These are phyloP conservation scores for Paulinella micropora DNA, from an alignment of 78 protist species.

Conservation along the genomic window DNA sequence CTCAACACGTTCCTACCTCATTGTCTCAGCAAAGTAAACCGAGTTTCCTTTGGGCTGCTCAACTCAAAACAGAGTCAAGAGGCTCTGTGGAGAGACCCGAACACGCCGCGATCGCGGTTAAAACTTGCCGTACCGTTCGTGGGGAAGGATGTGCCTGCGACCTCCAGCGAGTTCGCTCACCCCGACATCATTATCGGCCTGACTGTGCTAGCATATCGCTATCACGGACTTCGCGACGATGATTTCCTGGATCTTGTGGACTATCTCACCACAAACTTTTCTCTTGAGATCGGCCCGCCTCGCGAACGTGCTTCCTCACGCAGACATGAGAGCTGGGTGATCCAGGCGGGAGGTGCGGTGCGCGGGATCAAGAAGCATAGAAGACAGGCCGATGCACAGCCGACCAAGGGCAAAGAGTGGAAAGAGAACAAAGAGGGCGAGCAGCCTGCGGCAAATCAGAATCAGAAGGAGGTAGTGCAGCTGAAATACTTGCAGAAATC, in stretches of 20 bases:
- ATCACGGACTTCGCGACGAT: conserved; percentile 22
- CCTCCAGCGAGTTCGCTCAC: conserved; percentile 17
- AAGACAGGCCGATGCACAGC: not conserved
- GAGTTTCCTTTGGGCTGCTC: conserved; percentile 34
- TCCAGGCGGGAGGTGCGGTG: not conserved
- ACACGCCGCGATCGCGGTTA: conserved; percentile 5
- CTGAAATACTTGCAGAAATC: not conserved
- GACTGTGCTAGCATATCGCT: conserved; percentile 6
- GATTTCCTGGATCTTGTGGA: conserved; percentile 12
- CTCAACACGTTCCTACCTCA: conserved; percentile 24
- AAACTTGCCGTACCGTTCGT: conserved; percentile 18
- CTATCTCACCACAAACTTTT: not conserved
- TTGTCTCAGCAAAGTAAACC: conserved; percentile 15
- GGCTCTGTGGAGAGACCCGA: not conserved
- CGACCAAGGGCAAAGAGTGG: not conserved
- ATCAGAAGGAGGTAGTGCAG: conserved; percentile 9
- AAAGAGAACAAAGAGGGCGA: not conserved
- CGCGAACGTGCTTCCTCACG: not conserved
- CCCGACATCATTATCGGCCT: conserved; percentile 24
- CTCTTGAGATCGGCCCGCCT: conserved; percentile 8
- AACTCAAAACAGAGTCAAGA: not conserved
- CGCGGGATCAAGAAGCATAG: not conserved
- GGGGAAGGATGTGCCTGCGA: conserved; percentile 27
- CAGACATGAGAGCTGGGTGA: not conserved
- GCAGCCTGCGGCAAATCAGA: not conserved